Evolutionary conservation across 2,329 filamentous ascomycete species (phyloP).

Genomic region (Pyrenophora teres): DNA sequence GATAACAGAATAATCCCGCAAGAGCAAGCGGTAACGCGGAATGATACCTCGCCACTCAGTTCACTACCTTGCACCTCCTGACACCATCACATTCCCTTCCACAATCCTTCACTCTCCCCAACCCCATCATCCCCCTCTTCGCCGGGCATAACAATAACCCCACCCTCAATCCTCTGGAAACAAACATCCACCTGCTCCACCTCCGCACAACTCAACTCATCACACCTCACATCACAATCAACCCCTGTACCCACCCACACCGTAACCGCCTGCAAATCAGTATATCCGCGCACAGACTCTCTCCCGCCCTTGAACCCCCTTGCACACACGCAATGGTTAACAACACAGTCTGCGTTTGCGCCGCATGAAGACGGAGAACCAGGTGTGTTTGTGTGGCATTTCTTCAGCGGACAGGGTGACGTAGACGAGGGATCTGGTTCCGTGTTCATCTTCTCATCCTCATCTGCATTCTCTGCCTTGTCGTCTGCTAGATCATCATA

Average conservation of each 20-base stretch:
- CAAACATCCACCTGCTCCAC: slow-evolving; percentile 9
- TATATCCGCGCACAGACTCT: slow-evolving; percentile 3
- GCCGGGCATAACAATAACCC: background rate
- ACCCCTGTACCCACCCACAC: slow-evolving; percentile 14
- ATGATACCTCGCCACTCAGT: too few species aligned
- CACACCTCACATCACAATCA: slow-evolving; percentile 14
- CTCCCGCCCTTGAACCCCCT: slow-evolving; percentile 9
- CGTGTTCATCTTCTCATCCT: too few species aligned
- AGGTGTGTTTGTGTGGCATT: background rate
- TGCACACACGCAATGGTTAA: slow-evolving; percentile 9
- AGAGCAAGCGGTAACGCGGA: too few species aligned
- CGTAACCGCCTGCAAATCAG: slow-evolving; percentile 11
- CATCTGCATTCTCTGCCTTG: too few species aligned
- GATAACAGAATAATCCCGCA: too few species aligned
- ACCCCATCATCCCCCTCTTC: too few species aligned
- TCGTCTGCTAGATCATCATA: too few species aligned
- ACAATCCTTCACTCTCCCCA: too few species aligned
- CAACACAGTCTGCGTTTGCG: slow-evolving; percentile 1
- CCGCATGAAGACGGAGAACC: background rate
- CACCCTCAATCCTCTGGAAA: background rate
- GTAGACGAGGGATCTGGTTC: too few species aligned
- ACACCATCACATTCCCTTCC: too few species aligned
- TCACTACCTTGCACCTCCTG: too few species aligned
- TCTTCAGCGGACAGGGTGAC: too few species aligned
- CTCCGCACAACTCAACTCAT: slow-evolving; percentile 15